Evolutionary conservation across 331 rosid species (phyloP).

Genomic region (Arachis monticola): DNA sequence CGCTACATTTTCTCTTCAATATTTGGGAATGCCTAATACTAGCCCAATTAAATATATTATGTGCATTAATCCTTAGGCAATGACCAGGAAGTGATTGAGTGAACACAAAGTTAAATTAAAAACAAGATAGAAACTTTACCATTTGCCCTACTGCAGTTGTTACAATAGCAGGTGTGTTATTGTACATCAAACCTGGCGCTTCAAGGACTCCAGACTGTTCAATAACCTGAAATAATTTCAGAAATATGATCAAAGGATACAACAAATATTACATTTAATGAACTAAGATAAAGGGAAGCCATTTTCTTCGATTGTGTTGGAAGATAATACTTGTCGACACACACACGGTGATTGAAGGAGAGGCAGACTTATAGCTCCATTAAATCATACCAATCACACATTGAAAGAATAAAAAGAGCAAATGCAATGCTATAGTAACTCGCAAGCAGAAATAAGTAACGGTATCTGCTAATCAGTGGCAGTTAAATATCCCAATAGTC

Average conservation of each 20-base stretch:
- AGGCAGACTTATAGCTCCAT: conserved; percentile 20
- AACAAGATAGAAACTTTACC: conserved; percentile 51
- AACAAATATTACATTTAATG: conserved; percentile 2
- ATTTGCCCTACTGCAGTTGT: conserved; percentile 90
- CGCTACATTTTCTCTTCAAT: conserved; percentile 9
- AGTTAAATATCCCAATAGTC: conserved; percentile 16
- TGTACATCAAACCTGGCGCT: conserved; percentile 61
- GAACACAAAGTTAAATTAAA: conserved; percentile 16
- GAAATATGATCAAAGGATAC: conserved; percentile 11
- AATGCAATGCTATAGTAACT: not conserved
- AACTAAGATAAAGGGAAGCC: conserved; percentile 28
- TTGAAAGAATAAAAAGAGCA: conserved; percentile 25
- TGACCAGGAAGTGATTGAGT: conserved; percentile 23
- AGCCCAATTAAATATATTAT: not conserved
- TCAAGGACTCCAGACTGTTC: conserved; percentile 81
- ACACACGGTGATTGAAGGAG: conserved; percentile 8
- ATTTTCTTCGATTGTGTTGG: not conserved
- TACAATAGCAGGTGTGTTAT: conserved; percentile 65
- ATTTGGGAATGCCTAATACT: not conserved
- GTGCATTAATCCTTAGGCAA: conserved; percentile 11
- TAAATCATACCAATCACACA: conserved; percentile 28
- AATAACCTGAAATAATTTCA: conserved; percentile 60
- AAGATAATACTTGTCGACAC: conserved; percentile 14
- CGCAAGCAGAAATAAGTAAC: not conserved
- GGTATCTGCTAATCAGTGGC: conserved; percentile 21